Percentiles rank a stretch among this genome's conserved stretches.
Conservation (phyloP, 1,284 basidiomycete genomes). For the Apiotrichum montevideense region DNA sequence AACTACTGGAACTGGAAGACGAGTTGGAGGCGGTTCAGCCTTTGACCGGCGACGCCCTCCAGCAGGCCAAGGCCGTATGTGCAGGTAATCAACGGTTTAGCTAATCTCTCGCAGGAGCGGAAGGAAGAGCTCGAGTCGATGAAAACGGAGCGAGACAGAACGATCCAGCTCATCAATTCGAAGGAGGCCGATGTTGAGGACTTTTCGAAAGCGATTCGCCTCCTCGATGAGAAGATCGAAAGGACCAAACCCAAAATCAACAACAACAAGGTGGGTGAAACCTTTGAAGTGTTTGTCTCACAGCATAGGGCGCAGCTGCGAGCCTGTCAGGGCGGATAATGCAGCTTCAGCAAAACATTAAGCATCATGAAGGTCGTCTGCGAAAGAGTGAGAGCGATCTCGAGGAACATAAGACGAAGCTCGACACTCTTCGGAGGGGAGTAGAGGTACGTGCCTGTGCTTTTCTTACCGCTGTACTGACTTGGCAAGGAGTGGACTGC, state of each 20-base stretch:
- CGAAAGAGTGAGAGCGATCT: too few species aligned
- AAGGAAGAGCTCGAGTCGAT: constrained; percentile 52
- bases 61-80: constrained; percentile 1
- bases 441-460: not conserved
- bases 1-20: not conserved
- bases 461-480: not conserved
- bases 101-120: not conserved
- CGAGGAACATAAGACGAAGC: too few species aligned
- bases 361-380: too few species aligned
- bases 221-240: not conserved
- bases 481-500: constrained; percentile 14
- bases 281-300: too few species aligned
- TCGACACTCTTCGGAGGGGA: not conserved
- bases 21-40: not conserved
- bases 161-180: constrained; percentile 35
- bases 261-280: too few species aligned
- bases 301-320: too few species aligned
- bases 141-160: constrained; percentile 64
- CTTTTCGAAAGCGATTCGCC: constrained; percentile 19
- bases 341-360: too few species aligned
- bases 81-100: not conserved
- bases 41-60: constrained; percentile 3
- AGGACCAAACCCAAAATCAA: not conserved
- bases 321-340: too few species aligned
- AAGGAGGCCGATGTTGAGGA: constrained; percentile 53